phyloP scores from a whole-genome alignment of 495 filamentous ascomycete species.

The Xylaria intraflava region DNA sequence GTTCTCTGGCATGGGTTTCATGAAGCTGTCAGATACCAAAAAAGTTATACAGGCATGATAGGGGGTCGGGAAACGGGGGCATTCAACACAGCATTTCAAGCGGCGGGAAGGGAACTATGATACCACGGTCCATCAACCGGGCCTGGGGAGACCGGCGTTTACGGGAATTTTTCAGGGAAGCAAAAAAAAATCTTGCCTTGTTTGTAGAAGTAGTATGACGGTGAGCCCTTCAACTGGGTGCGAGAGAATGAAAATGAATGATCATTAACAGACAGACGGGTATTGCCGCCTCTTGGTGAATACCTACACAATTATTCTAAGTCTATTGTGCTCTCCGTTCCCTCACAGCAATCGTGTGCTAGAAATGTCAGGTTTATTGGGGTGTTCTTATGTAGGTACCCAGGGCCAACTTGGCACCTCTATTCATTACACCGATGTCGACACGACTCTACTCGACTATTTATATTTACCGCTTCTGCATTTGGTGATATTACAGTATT shows the following conservation, averaged over 20 bases:
- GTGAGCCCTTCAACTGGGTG: conserved; percentile 13
- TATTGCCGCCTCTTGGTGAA: background rate
- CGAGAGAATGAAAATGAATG: conserved; percentile 2
- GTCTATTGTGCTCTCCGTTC: background rate
- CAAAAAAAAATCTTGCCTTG: conserved; percentile 10
- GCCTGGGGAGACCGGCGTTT: conserved; percentile 28
- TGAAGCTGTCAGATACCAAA: conserved; percentile 26
- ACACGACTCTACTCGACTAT: too few relatives aligned
- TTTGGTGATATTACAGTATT: too few relatives aligned
- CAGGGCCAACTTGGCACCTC: too few relatives aligned
- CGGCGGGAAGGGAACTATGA: conserved; percentile 27
- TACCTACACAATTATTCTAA: too few relatives aligned
- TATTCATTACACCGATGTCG: too few relatives aligned
- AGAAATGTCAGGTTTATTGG: too few relatives aligned
- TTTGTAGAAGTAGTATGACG: conserved; percentile 11
- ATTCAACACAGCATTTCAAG: conserved; percentile 31
- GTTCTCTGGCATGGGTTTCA: conserved; percentile 35
- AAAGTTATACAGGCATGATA: conserved; percentile 27
- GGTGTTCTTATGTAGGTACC: too few relatives aligned
- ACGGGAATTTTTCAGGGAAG: conserved; percentile 22
- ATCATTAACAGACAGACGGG: background rate
- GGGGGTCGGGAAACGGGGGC: conserved; percentile 31
- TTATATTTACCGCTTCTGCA: too few relatives aligned
- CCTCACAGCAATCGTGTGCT: too few relatives aligned
- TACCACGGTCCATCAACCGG: conserved; percentile 41